A percentile compares a stretch with the other conserved stretches of the same genome.
These are phyloP conservation scores for Dendrobium officinale DNA, from an alignment of 106 monocot species.

Conservation along the genomic window DNA sequence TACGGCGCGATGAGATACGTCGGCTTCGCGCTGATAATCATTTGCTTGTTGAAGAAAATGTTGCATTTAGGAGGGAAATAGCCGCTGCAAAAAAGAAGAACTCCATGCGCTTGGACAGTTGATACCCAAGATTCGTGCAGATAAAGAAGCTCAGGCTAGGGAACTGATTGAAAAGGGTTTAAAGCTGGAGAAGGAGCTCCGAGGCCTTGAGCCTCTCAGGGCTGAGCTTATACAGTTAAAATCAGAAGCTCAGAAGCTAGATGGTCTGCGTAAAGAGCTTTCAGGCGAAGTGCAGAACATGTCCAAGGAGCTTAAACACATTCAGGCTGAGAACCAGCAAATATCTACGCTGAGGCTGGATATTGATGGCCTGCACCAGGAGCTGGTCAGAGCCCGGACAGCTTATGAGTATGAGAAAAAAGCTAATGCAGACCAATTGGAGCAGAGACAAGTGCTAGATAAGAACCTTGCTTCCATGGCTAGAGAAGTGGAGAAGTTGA, in stretches of 20 bases:
- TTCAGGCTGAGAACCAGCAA: conserved; percentile 45
- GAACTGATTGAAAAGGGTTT: conserved; percentile 46
- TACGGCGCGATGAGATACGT: conserved; percentile 32
- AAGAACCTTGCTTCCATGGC: conserved; percentile 67
- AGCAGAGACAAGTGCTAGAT: conserved; percentile 60
- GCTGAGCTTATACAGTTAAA: conserved; percentile 29
- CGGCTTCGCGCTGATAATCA: conserved; percentile 39
- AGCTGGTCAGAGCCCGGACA: conserved; percentile 29
- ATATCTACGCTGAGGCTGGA: conserved; percentile 24
- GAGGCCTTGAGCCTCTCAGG: conserved; percentile 40
- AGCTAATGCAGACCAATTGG: conserved; percentile 37
- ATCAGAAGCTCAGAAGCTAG: conserved; percentile 34
- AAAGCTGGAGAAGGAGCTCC: conserved; percentile 49
- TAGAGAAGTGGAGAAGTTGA: conserved; percentile 58
- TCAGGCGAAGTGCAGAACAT: conserved; percentile 26
- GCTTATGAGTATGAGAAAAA: conserved; percentile 48
- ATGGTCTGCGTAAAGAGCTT: conserved; percentile 34
- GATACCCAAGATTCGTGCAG: conserved; percentile 38
- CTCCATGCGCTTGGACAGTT: conserved; percentile 30
- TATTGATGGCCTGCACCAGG: conserved; percentile 37
- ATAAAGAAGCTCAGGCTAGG: conserved; percentile 42
- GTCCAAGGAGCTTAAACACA: conserved; percentile 32
- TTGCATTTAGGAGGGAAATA: conserved; percentile 28
- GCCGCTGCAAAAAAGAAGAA: conserved; percentile 25
- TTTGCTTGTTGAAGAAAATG: conserved; percentile 41